phyloP scores from a whole-genome alignment of 2,329 filamentous ascomycete species.

The Aspergillus pseudonomiae region DNA sequence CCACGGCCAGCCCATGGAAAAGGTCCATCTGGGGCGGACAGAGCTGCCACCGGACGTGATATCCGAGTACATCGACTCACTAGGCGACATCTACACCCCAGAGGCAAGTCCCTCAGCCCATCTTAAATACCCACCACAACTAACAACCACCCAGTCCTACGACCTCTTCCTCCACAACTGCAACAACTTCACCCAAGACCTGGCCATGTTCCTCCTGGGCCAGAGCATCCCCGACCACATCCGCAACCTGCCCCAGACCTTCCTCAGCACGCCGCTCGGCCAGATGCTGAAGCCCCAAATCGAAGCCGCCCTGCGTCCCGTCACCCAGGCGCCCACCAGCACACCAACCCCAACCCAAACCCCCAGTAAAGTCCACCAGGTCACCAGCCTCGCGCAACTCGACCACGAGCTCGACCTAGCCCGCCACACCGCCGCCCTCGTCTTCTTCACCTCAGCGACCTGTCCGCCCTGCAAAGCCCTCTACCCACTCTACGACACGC shows the following conservation, averaged over 20 bases:
- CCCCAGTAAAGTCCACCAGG: constrained; percentile 60
- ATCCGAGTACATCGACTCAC: constrained; percentile 81
- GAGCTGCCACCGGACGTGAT: constrained; percentile 79
- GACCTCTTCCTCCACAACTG: constrained; percentile 91
- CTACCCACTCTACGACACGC: constrained; percentile 78
- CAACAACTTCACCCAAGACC: constrained; percentile 95
- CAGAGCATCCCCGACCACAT: constrained; percentile 88
- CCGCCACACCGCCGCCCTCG: constrained; percentile 69
- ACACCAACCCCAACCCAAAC: constrained; percentile 18
- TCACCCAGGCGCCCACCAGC: constrained; percentile 59
- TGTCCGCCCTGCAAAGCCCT: constrained; percentile 82
- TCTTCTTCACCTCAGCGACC: constrained; percentile 91
- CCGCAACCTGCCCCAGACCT: constrained; percentile 77
- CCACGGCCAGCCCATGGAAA: constrained; percentile 80
- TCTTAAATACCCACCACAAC: neutral
- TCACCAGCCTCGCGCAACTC: constrained; percentile 62
- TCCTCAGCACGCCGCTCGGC: constrained; percentile 84
- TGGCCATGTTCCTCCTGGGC: constrained; percentile 85
- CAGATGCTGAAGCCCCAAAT: constrained; percentile 82
- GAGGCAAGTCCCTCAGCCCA: constrained; percentile 54
- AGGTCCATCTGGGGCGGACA: constrained; percentile 73
- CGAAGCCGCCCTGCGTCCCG: constrained; percentile 64
- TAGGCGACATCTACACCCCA: constrained; percentile 79
- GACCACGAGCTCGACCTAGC: constrained; percentile 63
- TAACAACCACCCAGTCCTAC: constrained; percentile 64